Percentiles rank a stretch among this genome's conserved stretches.
Conservation (phyloP, 2,329 filamentous ascomycete species). For the Neopestalotiopsis rosae region DNA sequence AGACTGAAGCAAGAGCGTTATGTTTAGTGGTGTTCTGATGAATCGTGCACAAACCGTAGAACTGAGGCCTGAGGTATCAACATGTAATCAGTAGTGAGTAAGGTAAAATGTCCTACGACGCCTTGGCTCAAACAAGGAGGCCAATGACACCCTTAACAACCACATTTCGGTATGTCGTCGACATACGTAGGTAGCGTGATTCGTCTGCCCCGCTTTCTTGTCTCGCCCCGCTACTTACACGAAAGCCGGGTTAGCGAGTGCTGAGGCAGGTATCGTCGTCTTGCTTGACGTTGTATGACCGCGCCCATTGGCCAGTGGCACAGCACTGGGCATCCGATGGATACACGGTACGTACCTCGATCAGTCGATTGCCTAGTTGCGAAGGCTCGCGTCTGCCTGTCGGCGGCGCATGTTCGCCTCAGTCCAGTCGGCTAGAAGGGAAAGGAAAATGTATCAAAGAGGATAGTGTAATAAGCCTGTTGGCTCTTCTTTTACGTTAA, state of each 20-base stretch:
- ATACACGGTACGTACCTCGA: background rate
- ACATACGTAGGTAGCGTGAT: background rate
- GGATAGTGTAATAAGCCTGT: background rate
- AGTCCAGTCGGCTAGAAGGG: background rate
- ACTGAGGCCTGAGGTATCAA: background rate
- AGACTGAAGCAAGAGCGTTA: too few relatives aligned
- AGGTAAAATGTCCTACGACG: background rate
- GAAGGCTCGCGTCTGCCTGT: conserved; percentile 12
- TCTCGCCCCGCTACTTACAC: background rate
- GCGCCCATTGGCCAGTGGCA: background rate
- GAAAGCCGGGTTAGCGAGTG: background rate
- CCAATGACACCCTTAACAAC: background rate
- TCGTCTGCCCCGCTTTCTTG: conserved; percentile 2
- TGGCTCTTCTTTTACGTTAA: too few relatives aligned
- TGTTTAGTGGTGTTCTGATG: background rate
- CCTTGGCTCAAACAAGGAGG: background rate
- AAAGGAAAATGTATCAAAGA: background rate
- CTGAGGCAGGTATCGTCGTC: background rate
- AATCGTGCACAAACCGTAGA: background rate
- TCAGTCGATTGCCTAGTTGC: background rate
- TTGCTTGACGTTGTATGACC: background rate
- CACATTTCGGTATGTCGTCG: background rate
- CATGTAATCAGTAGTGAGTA: background rate
- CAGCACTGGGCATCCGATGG: too few relatives aligned
- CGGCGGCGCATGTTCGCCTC: background rate